A percentile compares a stretch with the other conserved stretches of the same genome.
phyloP scores from a whole-genome alignment of 2,329 filamentous ascomycete species.

The Amylocarpus encephaloides region DNA sequence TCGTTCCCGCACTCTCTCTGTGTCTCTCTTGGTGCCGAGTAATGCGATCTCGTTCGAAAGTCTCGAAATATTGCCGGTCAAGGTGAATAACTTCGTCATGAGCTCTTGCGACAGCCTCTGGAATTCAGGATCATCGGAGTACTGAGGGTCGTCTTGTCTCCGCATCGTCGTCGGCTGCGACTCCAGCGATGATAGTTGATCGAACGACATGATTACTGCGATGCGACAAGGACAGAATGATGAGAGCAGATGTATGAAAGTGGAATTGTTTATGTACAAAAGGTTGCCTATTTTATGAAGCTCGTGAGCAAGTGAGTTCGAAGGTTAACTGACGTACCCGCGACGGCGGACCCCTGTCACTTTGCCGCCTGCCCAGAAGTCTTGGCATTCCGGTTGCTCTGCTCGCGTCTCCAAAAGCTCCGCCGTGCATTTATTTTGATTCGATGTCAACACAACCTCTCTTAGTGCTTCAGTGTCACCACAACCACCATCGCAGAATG shows the following conservation, averaged over 20 bases:
- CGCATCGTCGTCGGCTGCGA: constrained; percentile 66
- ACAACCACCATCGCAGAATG: constrained; percentile 17
- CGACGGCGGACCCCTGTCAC: not conserved
- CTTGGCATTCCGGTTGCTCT: constrained; percentile 10
- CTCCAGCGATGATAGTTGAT: constrained; percentile 78
- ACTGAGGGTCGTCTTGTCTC: constrained; percentile 64
- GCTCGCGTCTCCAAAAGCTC: not conserved
- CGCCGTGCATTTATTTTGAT: constrained; percentile 21
- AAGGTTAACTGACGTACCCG: constrained; percentile 22
- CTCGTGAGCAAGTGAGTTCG: constrained; percentile 10
- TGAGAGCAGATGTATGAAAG: not conserved
- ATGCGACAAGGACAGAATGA: not conserved
- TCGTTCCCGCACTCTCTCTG: constrained; percentile 80
- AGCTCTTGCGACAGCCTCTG: constrained; percentile 73
- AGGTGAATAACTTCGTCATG: constrained; percentile 80
- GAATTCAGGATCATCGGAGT: constrained; percentile 91
- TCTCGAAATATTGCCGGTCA: constrained; percentile 82
- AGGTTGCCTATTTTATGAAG: constrained; percentile 18
- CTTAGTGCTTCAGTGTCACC: constrained; percentile 10
- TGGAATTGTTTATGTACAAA: constrained; percentile 10
- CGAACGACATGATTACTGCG: constrained; percentile 70
- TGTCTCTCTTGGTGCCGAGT: constrained; percentile 85
- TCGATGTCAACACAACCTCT: constrained; percentile 22
- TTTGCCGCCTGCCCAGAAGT: not conserved
- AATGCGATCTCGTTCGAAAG: constrained; percentile 79